Base-by-base conservation (phyloP, 495 filamentous ascomycete genomes). In the Penicillium dipodomyicola region DNA sequence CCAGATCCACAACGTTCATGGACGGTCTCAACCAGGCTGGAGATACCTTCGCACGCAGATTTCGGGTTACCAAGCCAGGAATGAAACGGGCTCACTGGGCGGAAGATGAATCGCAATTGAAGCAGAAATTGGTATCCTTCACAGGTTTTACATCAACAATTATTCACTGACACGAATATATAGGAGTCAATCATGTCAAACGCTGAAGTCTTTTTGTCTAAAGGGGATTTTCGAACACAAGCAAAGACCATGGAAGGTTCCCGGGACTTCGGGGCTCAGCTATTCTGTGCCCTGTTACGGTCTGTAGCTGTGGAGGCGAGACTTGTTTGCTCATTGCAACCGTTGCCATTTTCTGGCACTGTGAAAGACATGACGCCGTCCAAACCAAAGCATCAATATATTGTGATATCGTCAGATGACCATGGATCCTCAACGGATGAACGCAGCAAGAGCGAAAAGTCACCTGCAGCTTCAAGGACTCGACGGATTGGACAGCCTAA, bases 311-410 rank as follows among this genome's bases (percentile, higher is more conserved):
- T 97, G 3, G 85, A 91, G 58, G 82, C 91, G n/a, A 83, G 94
- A 15, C 80, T 99, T 3, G 89, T 97, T 1, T 97, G 92, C 71
- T 99, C 95, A 9, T 78, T 99, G 12, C 92, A 97, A 63, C 81
- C 85, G 0, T 77, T 99, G 4, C 77, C 90, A 2, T 93, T 94
- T 61, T 80, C 77, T 22, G 80, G 86, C 1, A 79, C 80, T 2
- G 77, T 80, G 0, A 87, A 83, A 58, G 72, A 79, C 6, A 60
- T 63, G 45, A 73, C 72, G 1, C 69, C 76, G 1, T 61, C 72
- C 8, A 82, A 74, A 57, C 53, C 70, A 11, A 60, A 70, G 43
- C 47, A 64, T 30, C 15, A 80, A 60, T 58, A 56, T 44, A 75
- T 74, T 27, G 59, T 75, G 20, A 66, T 74, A 44, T 76, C 72